Base-by-base conservation (phyloP, 1,139 yeast genomes). In the Kodamaea derodonti region DNA sequence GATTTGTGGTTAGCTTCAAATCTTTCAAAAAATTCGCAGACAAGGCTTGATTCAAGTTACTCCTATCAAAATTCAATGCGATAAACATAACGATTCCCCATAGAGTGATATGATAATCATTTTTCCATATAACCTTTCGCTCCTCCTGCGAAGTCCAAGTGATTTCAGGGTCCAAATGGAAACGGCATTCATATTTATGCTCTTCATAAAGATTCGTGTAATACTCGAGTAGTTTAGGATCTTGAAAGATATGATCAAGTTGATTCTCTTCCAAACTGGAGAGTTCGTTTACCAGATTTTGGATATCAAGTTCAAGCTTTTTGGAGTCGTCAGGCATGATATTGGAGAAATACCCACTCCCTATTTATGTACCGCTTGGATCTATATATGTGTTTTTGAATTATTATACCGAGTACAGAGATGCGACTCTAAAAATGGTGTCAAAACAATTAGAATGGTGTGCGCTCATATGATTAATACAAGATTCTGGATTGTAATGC, bases 101-200 rank as follows among this genome's bases (percentile, higher is more conserved):
- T 29, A 60, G 56, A 4, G 62, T 53, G 7, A 61, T 65, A 37
- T 57, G 45, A 42, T 45, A 56, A 32, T 61, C 67, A 36, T 51
- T 52, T 31, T 56, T 60, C 44, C 60, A 41, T 9, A 47, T 36
- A 15, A 59, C 44, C 31, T 41, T 56, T 34, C 48, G 49, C 38
- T 64, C 70, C 47, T 64, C 70, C 35, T 53, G 54, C 14, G 44
- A 40, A 4, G 60, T 54, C 70, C 69, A 64, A n/a, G 54, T 52
- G 33, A 58, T 54, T 1, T 51, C 50, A 1, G 69, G 69, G 43
- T 65, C 69, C 34, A 62, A 60, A 10, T 45, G 58, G 20, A 44
- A 46, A 25, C 57, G 50, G 41, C 69, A 56, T 40, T 64, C 70
- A 42, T 65, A 65, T 2, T 57, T 31, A 18, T 56, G 49, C 2